Conservation (phyloP, 805 yeast species). For the Nakazawaea laoshanensis region DNA sequence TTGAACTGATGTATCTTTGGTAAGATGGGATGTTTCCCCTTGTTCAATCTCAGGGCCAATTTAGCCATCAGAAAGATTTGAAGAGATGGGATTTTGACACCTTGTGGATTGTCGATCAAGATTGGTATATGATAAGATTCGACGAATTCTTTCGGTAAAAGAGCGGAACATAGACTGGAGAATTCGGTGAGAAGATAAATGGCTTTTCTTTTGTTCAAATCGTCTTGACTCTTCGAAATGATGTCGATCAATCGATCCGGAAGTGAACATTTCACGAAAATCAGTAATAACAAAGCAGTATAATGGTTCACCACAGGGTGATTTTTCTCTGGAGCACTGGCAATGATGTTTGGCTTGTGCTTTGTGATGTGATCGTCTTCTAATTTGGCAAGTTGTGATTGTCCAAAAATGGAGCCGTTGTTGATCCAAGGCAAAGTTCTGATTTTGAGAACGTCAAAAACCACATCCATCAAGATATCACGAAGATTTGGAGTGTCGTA, state of each 20-base stretch:
- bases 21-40: conserved; percentile 20
- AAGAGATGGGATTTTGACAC: conserved; percentile 19
- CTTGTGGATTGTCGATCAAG: conserved; percentile 1
- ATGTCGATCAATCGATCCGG: conserved; percentile 36
- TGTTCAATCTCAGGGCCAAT: conserved; percentile 28
- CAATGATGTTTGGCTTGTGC: conserved; percentile 9
- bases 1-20: no score
- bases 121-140: no score
- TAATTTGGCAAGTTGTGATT: conserved; percentile 1
- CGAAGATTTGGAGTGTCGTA: conserved; percentile 49
- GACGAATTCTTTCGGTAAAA: conserved; percentile 43
- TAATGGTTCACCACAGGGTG: conserved; percentile 49
- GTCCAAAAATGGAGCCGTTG: conserved; percentile 14
- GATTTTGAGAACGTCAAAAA: conserved; percentile 60
- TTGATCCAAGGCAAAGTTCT: conserved; percentile 45
- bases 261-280: conserved; percentile 50
- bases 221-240: conserved; percentile 32
- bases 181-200: conserved; percentile 59
- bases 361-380: conserved; percentile 9
- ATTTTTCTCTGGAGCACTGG: conserved; percentile 28
- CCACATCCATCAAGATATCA: conserved; percentile 59
- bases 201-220: conserved; percentile 45
- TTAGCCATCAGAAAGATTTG: conserved; percentile 42
- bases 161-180: conserved; percentile 38
- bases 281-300: conserved; percentile 48